Evolutionary conservation across 257 asterid species (phyloP).

Genomic region (Solanum arcanum): DNA sequence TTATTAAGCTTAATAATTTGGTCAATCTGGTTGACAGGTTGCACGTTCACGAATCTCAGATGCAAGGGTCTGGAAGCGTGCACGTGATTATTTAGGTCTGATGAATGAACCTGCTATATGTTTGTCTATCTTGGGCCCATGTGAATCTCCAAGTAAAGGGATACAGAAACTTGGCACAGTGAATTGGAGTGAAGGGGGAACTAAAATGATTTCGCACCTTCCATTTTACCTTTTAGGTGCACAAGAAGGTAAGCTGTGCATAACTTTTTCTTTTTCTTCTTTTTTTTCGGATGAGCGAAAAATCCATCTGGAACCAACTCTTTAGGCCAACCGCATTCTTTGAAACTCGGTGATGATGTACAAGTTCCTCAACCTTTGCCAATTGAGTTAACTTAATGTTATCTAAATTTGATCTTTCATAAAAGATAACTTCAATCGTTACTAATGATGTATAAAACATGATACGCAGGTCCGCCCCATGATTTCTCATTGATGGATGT

Average conservation of each 20-base stretch:
- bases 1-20: background rate
- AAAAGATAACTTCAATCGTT: background rate
- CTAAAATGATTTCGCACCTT: conserved; percentile 65
- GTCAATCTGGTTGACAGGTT: conserved; percentile 31
- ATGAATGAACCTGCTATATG: conserved; percentile 91
- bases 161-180: conserved; percentile 60
- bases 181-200: conserved; percentile 66
- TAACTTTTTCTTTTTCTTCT: background rate
- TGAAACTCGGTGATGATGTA: background rate
- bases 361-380: background rate
- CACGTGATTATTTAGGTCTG: conserved; percentile 70
- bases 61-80: conserved; percentile 76
- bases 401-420: background rate
- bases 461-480: conserved; percentile 61
- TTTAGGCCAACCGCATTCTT: background rate
- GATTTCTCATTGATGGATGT: conserved; percentile 64
- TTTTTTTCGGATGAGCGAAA: background rate
- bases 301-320: background rate
- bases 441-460: background rate
- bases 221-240: conserved; percentile 76
- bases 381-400: background rate
- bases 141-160: conserved; percentile 37
- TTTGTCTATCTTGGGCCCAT: conserved; percentile 71
- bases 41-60: conserved; percentile 83
- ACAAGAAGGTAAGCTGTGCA: conserved; percentile 46